Conservation (phyloP, 2,329 filamentous ascomycete species). For the Paraphoma chrysanthemicola region DNA sequence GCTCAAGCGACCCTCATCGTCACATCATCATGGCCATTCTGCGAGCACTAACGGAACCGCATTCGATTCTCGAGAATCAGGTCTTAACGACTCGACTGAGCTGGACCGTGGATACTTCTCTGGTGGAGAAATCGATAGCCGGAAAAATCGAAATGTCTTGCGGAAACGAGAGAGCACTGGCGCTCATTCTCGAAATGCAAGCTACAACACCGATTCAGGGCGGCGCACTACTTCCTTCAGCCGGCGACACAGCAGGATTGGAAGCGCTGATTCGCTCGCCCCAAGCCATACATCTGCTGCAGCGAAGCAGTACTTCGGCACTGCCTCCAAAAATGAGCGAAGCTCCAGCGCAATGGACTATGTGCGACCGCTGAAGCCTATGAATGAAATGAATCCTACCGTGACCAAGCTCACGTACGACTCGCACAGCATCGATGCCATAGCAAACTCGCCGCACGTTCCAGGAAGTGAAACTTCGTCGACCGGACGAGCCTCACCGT, state of each 20-base stretch:
- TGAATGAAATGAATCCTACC: constrained; percentile 57
- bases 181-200: constrained; percentile 72
- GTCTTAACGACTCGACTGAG: constrained; percentile 56
- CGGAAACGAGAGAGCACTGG: constrained; percentile 71
- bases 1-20: constrained; percentile 39
- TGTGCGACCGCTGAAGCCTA: constrained; percentile 48
- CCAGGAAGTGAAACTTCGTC: constrained; percentile 59
- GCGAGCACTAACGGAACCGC: constrained; percentile 37
- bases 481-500: constrained; percentile 54
- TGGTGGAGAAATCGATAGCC: constrained; percentile 80
- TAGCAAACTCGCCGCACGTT: constrained; percentile 48
- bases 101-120: constrained; percentile 93
- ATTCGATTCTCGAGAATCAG: constrained; percentile 35
- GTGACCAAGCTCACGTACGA: constrained; percentile 65
- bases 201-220: constrained; percentile 65
- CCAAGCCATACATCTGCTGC: constrained; percentile 63
- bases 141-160: constrained; percentile 74
- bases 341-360: constrained; percentile 58
- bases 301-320: constrained; percentile 73
- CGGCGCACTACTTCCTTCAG: constrained; percentile 68
- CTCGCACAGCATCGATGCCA: constrained; percentile 54
- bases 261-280: constrained; percentile 77
- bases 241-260: constrained; percentile 74
- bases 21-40: constrained; percentile 40
- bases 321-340: constrained; percentile 41